These are phyloP conservation scores for Gentiana macrophylla DNA, from an alignment of 257 asterid species.

Conservation along the genomic window DNA sequence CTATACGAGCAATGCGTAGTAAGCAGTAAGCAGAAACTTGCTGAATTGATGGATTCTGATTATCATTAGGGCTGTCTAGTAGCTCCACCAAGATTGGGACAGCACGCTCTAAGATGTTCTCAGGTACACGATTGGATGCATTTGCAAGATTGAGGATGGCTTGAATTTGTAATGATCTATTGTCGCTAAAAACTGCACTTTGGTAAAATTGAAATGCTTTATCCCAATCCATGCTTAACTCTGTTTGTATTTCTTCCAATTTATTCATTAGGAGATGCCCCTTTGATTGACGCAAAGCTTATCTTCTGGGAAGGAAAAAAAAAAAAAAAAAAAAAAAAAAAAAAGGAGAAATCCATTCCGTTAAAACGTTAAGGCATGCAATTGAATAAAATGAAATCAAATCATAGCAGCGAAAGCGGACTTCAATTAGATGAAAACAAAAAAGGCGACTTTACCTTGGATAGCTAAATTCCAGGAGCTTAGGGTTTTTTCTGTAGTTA, in stretches of 20 bases:
- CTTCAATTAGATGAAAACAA: too few species aligned
- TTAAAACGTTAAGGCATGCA: too few species aligned
- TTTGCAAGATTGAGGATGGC: constrained; percentile 37
- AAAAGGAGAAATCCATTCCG: too few species aligned
- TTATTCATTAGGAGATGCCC: constrained; percentile 14
- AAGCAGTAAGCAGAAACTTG: constrained; percentile 50
- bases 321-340: background rate
- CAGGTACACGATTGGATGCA: constrained; percentile 39
- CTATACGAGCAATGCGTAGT: constrained; percentile 38
- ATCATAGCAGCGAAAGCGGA: too few species aligned
- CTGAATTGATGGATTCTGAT: constrained; percentile 23
- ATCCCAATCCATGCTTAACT: constrained; percentile 32
- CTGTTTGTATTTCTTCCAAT: constrained; percentile 17
- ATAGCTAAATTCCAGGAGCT: too few species aligned
- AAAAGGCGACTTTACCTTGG: too few species aligned
- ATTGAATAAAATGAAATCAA: too few species aligned
- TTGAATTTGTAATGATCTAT: constrained; percentile 24
- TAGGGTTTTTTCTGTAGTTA: too few species aligned
- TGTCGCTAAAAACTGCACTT: constrained; percentile 21
- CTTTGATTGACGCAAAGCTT: too few species aligned
- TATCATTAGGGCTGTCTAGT: constrained; percentile 21
- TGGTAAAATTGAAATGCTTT: constrained; percentile 27
- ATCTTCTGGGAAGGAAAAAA: background rate
- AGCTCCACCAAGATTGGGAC: constrained; percentile 41
- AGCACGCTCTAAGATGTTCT: constrained; percentile 23